Conservation (phyloP, 768 basidiomycete genomes). For the Nidularia pulvinata region DNA sequence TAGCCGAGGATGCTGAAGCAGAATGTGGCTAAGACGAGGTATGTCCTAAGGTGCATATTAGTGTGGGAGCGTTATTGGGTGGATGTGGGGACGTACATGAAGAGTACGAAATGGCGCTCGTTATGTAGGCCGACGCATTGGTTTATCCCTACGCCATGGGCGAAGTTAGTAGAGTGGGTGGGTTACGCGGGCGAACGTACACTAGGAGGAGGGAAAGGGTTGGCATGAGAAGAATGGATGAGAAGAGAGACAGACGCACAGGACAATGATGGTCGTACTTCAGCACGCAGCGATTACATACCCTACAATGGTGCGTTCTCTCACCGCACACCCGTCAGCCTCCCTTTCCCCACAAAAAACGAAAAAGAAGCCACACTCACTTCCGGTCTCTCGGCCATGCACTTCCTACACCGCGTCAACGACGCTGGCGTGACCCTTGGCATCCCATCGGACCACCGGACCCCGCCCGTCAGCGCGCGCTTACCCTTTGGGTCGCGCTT, state of each 20-base stretch:
- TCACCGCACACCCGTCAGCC: neutral
- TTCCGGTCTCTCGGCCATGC: slow-evolving; percentile 73
- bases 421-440: slow-evolving; percentile 50
- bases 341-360: neutral
- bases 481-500: slow-evolving; percentile 10
- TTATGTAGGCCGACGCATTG: slow-evolving; percentile 97
- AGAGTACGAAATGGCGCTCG: slow-evolving; percentile 94
- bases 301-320: slow-evolving; percentile 21
- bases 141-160: slow-evolving; percentile 73
- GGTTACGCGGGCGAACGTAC: neutral
- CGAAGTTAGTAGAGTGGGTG: slow-evolving; percentile 1
- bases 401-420: slow-evolving; percentile 66
- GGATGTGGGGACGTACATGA: slow-evolving; percentile 61
- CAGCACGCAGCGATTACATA: slow-evolving; percentile 88
- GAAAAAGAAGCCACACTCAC: slow-evolving; percentile 41
- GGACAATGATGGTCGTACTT: slow-evolving; percentile 95
- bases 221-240: too few relatives aligned
- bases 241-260: slow-evolving; percentile 44
- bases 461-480: slow-evolving; percentile 14
- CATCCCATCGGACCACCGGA: slow-evolving; percentile 17
- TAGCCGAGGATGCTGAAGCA: slow-evolving; percentile 68
- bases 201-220: neutral
- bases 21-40: slow-evolving; percentile 74
- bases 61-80: too few relatives aligned
- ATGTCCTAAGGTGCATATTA: slow-evolving; percentile 48